Evolutionary conservation across 148 eudicot species (phyloP).

Genomic region (Bassia scoparia): DNA sequence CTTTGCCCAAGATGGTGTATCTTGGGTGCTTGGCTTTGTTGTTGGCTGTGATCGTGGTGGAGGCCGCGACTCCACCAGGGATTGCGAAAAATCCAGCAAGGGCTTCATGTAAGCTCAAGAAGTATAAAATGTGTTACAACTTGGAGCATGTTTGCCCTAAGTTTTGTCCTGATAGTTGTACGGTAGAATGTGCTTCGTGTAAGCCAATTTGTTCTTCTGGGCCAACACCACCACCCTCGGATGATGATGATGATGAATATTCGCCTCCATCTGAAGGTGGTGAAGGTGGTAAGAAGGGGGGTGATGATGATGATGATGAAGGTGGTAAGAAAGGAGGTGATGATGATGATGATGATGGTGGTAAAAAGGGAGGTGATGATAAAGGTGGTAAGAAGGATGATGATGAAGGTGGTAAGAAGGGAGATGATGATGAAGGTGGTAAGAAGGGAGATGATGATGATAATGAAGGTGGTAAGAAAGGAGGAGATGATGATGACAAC

Average conservation of each 20-base stretch:
- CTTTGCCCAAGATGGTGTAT: slow-evolving; percentile 23
- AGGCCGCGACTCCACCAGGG: slow-evolving; percentile 45
- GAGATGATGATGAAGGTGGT: neutral
- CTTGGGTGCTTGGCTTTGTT: slow-evolving; percentile 34
- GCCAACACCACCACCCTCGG: slow-evolving; percentile 1
- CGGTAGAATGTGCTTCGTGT: slow-evolving; percentile 53
- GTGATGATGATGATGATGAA: neutral
- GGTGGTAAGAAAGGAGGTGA: neutral
- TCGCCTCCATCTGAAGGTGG: neutral
- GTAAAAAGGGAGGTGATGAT: neutral
- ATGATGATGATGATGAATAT: slow-evolving; percentile 5
- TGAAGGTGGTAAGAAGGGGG: slow-evolving; percentile 2
- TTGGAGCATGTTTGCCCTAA: slow-evolving; percentile 55
- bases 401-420: neutral
- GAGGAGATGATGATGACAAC: neutral
- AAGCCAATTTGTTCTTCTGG: slow-evolving; percentile 40
- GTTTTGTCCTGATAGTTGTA: slow-evolving; percentile 51
- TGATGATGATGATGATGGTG: neutral
- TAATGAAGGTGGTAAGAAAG: neutral
- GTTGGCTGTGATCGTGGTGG: slow-evolving; percentile 21
- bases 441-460: neutral
- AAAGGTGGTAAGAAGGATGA: neutral
- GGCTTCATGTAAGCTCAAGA: slow-evolving; percentile 37
- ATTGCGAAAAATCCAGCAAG: slow-evolving; percentile 42
- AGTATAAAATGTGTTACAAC: slow-evolving; percentile 51